Percentiles rank a stretch among this genome's conserved stretches.
Conservation (phyloP, 2,329 filamentous ascomycete species). For the Sphaerulina vaccinii region DNA sequence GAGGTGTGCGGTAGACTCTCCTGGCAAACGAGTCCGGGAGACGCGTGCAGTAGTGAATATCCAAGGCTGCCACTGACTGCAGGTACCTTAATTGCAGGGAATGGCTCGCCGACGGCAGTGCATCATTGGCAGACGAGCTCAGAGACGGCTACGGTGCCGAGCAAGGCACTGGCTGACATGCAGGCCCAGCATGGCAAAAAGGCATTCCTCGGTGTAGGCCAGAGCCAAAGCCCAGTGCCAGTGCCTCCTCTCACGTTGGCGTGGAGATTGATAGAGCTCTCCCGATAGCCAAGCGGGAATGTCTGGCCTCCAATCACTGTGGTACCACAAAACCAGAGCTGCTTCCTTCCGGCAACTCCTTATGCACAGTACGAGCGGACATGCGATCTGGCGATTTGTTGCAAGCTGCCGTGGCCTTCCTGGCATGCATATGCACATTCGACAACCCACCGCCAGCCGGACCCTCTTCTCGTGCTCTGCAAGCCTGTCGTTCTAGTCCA, state of each 20-base stretch:
- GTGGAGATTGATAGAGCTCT: too few species aligned
- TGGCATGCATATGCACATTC: background rate
- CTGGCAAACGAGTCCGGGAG: constrained; percentile 22
- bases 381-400: too few species aligned
- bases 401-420: too few species aligned
- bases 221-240: too few species aligned
- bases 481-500: background rate
- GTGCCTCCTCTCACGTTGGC: constrained; percentile 17
- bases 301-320: background rate
- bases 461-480: background rate
- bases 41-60: constrained; percentile 12
- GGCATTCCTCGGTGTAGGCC: constrained; percentile 21
- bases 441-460: background rate
- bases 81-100: constrained; percentile 26
- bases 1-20: constrained; percentile 13
- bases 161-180: constrained; percentile 22
- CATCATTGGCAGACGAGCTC: constrained; percentile 27
- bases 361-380: too few species aligned
- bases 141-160: constrained; percentile 21
- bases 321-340: too few species aligned
- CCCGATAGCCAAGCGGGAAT: constrained; percentile 13
- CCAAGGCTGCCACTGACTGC: constrained; percentile 20
- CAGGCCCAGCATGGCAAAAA: constrained; percentile 5
- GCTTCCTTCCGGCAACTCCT: too few species aligned
- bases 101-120: constrained; percentile 23